These are phyloP conservation scores for Verticillium albo-atrum DNA, from an alignment of 2,329 filamentous ascomycete genomes.

Conservation along the genomic window DNA sequence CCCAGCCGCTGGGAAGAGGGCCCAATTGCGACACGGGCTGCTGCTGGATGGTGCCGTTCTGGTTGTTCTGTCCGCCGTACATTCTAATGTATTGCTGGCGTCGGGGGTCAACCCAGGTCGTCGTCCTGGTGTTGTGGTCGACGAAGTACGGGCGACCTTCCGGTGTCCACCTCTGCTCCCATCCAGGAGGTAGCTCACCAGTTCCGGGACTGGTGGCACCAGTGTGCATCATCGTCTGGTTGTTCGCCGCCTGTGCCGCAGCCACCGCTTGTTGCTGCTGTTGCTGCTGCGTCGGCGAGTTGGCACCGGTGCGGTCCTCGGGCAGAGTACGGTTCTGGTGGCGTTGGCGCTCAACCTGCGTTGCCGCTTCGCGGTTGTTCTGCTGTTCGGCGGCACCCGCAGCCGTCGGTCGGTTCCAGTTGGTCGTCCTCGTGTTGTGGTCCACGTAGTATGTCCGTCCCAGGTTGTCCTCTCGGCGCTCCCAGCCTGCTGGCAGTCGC, in stretches of 20 bases:
- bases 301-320: constrained; percentile 90
- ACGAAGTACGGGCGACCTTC: constrained; percentile 96
- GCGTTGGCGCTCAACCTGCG: constrained; percentile 84
- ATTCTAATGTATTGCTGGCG: constrained; percentile 98
- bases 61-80: constrained; percentile 84
- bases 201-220: constrained; percentile 91
- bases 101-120: constrained; percentile 96
- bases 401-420: constrained; percentile 86
- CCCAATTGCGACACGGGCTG: constrained; percentile 96
- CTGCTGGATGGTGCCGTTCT: constrained; percentile 86
- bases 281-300: constrained; percentile 72
- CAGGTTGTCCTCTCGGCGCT: constrained; percentile 89
- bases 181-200: constrained; percentile 89
- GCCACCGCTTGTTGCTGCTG: constrained; percentile 33
- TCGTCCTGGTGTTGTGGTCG: constrained; percentile 96
- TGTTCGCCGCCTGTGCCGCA: constrained; percentile 40
- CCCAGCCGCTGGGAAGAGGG: constrained; percentile 93
- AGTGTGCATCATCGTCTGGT: constrained; percentile 87
- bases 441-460: constrained; percentile 98
- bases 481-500: constrained; percentile 88
- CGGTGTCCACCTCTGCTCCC: constrained; percentile 94
- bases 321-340: constrained; percentile 95
- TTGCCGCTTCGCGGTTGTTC: constrained; percentile 80
- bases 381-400: constrained; percentile 73
- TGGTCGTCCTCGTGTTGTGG: constrained; percentile 93